Evolutionary conservation across 2,329 filamentous ascomycete genomes (phyloP), one percentile per base, ranked within the genome.

Genomic region (Diaporthe citri): DNA sequence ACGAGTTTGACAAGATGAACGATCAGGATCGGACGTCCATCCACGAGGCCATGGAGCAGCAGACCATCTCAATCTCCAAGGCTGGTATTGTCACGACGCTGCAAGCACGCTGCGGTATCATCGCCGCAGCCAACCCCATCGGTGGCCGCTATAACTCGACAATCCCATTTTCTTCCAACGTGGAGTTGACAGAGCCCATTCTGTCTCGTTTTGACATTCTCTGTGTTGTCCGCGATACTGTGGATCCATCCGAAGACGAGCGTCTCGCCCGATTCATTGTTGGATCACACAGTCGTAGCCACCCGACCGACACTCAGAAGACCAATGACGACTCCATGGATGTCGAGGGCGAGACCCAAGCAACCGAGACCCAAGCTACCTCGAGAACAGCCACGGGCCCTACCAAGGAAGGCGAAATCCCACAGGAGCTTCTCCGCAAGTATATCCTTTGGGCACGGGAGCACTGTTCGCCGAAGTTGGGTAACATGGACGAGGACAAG

Each of bases 1-100:
- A 99, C 80, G 97, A 99, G 85, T 99, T 99, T 80, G 97, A 99
- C 90, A 99, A 99, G 89, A 99, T 99, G 97, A 98, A 98, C 83
- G 97, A 99, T 83, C 95, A 98, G 82, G 97, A 99, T 84, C 92
- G 97, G 78, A 98, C 97, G 1, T 98, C 95, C 10, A 99, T 99
- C 79, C 97, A 99, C 89, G 97, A 99, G 88, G 97, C 97, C 76
- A 99, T 99, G 97, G 97, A 99, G 85, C 97, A 99, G 85, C 97
- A 99, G 86, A 99, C 97, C 1, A 99, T 99, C 79, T 98, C 96
- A 76, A 99, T 99, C 81, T 98, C 95, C 78, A 99, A 99, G 83
- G 97, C 97, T 0, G 97, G 97, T 85, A 99, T 99, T 76, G 97
- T 99, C 57, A 99, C 97, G 1, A 98, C 97, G 0, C 88, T 99